Evolutionary conservation across 768 basidiomycete species (phyloP), one percentile per base, ranked within the genome.

Genomic region (Pisolithus sp.): DNA sequence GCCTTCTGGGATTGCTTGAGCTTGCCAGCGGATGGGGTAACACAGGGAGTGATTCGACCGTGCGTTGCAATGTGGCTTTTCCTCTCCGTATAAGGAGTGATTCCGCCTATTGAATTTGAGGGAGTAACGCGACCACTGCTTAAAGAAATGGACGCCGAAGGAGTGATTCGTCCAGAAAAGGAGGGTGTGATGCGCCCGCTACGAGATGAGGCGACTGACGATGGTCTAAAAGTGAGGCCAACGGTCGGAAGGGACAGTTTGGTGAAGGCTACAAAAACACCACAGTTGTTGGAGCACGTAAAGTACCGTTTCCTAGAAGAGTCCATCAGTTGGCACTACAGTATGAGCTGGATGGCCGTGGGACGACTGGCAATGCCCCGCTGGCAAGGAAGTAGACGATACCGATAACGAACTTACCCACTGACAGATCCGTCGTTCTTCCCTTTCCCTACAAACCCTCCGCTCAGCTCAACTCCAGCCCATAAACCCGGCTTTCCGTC

Each of bases 351-450:
- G 18, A 36, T n/a, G 28, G 7, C 36, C 30, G 45, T 24, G 7
- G 44, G 42, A 40, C 34, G 49, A 30, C 37, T 21, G 39, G 20
- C 34, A 39, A 51, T 26, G 48, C 34, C 28, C 34, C 21, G 24
- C 36, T 20, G 39, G 26, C 31, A 43, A 23, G 30, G 18, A 26
- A 39, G 46, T 21, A 39, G 23, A 10, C 18, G 34, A 23, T 5
- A 31, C 30, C n/a, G 8, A 15, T n/a, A 41, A 44, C 26, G 9
- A 20, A 77, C 91, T 74, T 64, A 96, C 94, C 90, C 91, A 55
- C 74, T 78, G 5, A 95, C 93, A 42, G 82, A 80, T 31, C 95
- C 95, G 60, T 97, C 82, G 61, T 99, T 99, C 73, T 98, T 99
- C 1, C 95, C 95, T 66, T 88, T 89, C 18, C 95, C 93, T 17